Base-by-base conservation (phyloP, 495 filamentous ascomycete species). In the Penicillium canescens region DNA sequence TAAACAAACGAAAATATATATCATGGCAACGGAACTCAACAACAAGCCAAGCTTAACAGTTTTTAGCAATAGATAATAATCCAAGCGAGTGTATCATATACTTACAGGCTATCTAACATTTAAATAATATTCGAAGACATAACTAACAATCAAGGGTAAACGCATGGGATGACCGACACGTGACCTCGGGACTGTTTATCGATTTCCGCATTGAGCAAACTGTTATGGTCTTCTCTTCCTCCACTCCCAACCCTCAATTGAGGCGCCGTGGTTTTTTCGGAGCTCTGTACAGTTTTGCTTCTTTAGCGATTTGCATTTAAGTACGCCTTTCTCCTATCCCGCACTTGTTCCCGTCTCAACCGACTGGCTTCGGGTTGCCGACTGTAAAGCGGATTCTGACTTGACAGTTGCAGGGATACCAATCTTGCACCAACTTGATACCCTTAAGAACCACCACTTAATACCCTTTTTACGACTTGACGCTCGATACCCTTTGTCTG, bases 171-270 rank as follows among this genome's bases (percentile, higher is more conserved):
- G 6, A 13, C 23, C 14, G 13, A 20, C 60, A 63, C 63, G 60
- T 74, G 60, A 72, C 50, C 33, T 63, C 57, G 62, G 50, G 59
- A 59, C 53, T 76, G 73, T 76, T 76, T 76, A 75, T 73, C 65
- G 66, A 70, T 74, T 76, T 51, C 73, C 67, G 20, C 20, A 58
- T 73, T 46, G 60, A 68, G 73, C 51, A 76, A 67, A 45, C 55
- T 72, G 70, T 73, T 74, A 61, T 66, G 62, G 46, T 35, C 60
- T 53, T 42, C 38, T 64, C 57, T 63, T 59, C 59, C 59, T 54
- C 60, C 44, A 57, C 46, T 42, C 56, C 60, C 49, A 66, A 53
- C 59, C 55, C 54, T 52, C 59, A 33, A 24, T 56, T 49, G 42
- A 48, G 47, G 56, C 45, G 47, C 42, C 42, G 38, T 59, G 34